These are phyloP conservation scores for Elongisporangium senticosum DNA, from an alignment of 352 stramenopile species.

Conservation along the genomic window DNA sequence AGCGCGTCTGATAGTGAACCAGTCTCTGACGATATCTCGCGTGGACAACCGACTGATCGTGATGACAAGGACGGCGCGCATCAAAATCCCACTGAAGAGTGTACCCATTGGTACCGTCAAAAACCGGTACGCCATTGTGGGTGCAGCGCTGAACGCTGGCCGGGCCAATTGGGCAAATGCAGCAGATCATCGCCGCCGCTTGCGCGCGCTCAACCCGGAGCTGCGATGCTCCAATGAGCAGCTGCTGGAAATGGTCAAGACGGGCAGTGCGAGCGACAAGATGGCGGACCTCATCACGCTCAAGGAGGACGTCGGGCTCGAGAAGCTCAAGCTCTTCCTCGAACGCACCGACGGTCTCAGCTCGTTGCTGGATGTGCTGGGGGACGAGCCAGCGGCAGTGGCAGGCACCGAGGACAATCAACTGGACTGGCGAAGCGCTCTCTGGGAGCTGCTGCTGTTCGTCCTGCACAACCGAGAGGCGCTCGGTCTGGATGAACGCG, in stretches of 20 bases:
- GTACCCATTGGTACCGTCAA: no score
- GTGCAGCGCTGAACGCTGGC: not conserved
- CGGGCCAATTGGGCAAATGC: no score
- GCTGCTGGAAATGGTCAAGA: not conserved
- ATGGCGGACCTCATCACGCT: not conserved
- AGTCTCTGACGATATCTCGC: no score
- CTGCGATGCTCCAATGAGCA: not conserved
- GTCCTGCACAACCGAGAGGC: not conserved
- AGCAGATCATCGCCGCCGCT: no score
- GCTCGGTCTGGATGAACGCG: not conserved
- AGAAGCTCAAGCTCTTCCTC: not conserved
- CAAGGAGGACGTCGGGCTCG: not conserved
- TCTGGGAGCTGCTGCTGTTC: not conserved
- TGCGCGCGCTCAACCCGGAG: no score
- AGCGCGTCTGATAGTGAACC: no score
- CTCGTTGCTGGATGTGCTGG: not conserved
- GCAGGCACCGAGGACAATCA: not conserved
- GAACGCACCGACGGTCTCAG: not conserved
- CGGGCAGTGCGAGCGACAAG: not conserved
- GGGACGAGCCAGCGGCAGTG: not conserved
- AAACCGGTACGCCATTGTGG: not conserved
- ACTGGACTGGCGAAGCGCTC: not conserved
- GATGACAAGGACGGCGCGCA: no score
- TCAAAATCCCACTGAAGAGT: no score
- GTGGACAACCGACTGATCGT: no score